phyloP scores from a whole-genome alignment of 2,329 filamentous ascomycete species.

The Penicillium decumbens region DNA sequence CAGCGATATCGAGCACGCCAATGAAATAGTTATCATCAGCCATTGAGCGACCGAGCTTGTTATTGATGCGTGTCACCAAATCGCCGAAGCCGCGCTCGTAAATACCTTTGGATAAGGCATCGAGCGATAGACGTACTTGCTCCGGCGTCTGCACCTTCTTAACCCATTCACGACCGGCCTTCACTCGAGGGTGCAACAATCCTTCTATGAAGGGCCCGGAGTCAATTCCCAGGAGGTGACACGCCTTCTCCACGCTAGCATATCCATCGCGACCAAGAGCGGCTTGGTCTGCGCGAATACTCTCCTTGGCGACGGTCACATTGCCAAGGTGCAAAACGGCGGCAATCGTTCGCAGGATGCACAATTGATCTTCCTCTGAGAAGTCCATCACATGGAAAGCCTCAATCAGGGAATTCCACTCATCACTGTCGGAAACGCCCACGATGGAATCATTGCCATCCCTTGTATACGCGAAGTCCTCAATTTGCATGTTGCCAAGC shows the following conservation, averaged over 20 bases:
- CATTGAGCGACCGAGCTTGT: conserved; percentile 77
- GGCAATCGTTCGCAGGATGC: conserved; percentile 81
- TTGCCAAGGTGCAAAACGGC: conserved; percentile 93
- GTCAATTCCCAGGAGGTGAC: conserved; percentile 76
- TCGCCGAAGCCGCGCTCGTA: conserved; percentile 96
- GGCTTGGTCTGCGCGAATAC: conserved; percentile 84
- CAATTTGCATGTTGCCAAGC: conserved; percentile 67
- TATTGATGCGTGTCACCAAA: conserved; percentile 85
- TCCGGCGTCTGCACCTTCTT: conserved; percentile 98
- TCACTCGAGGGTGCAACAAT: conserved; percentile 85
- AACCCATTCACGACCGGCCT: conserved; percentile 95
- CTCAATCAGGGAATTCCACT: conserved; percentile 86
- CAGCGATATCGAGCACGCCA: conserved; percentile 95
- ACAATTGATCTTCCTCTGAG: conserved; percentile 72
- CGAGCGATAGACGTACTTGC: conserved; percentile 82
- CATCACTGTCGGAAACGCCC: conserved; percentile 82
- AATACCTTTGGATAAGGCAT: conserved; percentile 92
- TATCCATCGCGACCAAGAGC: conserved; percentile 71
- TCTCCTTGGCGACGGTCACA: conserved; percentile 83
- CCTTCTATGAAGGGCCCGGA: conserved; percentile 82
- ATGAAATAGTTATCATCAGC: conserved; percentile 94
- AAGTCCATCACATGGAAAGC: conserved; percentile 95
- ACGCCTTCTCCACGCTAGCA: conserved; percentile 71
- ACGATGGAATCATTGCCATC: conserved; percentile 87
- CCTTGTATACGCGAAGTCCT: conserved; percentile 86